Evolutionary conservation across 1,284 basidiomycete species (phyloP).

Genomic region (Pseudozyma flocculosa): DNA sequence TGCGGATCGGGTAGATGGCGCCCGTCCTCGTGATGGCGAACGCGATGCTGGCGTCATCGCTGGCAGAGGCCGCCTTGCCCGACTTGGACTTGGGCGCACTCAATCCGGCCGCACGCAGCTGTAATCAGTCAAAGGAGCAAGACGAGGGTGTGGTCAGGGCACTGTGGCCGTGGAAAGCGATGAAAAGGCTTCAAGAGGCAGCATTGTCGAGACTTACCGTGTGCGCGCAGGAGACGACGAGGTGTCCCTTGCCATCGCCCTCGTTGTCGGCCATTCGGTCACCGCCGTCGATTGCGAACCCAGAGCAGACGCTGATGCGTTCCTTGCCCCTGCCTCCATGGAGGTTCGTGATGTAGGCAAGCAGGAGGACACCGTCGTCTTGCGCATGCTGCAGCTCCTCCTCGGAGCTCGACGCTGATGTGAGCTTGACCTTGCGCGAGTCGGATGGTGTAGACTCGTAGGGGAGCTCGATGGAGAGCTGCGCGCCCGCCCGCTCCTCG

Average conservation of each 20-base stretch:
- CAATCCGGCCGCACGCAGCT: background rate
- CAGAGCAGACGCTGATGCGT: slow-evolving; percentile 67
- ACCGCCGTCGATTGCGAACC: slow-evolving; percentile 64
- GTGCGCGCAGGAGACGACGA: slow-evolving; percentile 69
- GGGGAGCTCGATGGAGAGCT: slow-evolving; percentile 50
- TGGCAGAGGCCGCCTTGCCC: background rate
- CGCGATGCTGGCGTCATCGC: slow-evolving; percentile 19
- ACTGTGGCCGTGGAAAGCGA: no score
- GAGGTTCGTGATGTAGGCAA: slow-evolving; percentile 65
- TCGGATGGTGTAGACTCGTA: slow-evolving; percentile 46
- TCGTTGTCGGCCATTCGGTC: slow-evolving; percentile 33
- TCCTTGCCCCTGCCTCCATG: slow-evolving; percentile 59
- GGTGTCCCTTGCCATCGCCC: slow-evolving; percentile 56
- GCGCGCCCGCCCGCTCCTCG: slow-evolving; percentile 24
- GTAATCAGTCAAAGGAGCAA: background rate
- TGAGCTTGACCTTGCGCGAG: slow-evolving; percentile 38
- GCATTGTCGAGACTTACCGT: slow-evolving; percentile 59
- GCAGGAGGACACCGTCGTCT: slow-evolving; percentile 62
- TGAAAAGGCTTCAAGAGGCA: no score
- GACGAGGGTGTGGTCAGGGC: no score
- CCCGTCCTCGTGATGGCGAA: slow-evolving; percentile 58
- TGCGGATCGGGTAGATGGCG: slow-evolving; percentile 62
- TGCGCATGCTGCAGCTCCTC: slow-evolving; percentile 35
- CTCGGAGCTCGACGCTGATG: slow-evolving; percentile 35
- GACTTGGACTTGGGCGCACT: background rate